Evolutionary conservation across 2,329 filamentous ascomycete genomes (phyloP), one percentile per base, ranked within the genome.

Genomic region (Fonsecaea pugnacius): DNA sequence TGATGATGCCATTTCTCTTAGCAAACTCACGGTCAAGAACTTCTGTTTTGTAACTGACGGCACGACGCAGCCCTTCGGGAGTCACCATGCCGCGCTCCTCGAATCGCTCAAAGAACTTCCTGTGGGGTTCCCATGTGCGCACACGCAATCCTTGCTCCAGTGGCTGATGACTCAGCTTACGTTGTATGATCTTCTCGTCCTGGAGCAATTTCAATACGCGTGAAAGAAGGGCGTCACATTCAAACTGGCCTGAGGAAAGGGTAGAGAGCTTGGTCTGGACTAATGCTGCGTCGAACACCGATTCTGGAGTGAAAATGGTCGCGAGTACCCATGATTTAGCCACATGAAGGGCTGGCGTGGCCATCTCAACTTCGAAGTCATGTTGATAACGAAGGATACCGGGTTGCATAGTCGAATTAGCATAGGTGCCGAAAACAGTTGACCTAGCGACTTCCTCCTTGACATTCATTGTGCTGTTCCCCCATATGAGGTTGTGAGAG

Each of bases 301-400:
- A 74, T 53, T 80, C 76, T 1, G 77, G 73, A 0, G 80, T 80
- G 36, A 81, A 71, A 32, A 81, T 71, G 46, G 81, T 82, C 21
- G 81, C 78, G 12, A 81, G 77, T 52, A 82, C 75, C 79, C 78
- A 83, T n/a, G 76, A 76, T 70, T 80, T 81, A 40, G 77, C 78
- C 7, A 75, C 60, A 40, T 60, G 64, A 14, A 65, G 50, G 24
- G 40, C 52, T 40, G 46, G 62, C 9, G 51, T 38, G 35, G 66
- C 10, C 58, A 18, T 56, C 53, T 54, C n/a, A 24, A 43, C 10
- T 40, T 64, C 61, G 55, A 51, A 66, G 24, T 33, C 53, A 27
- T 54, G 38, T 18, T 50, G 43, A 51, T 55, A 55, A 3, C 56
- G 59, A 46, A 67, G 59, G 32, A 50, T 32, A 5, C 32, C 14